Evolutionary conservation across 2,329 filamentous ascomycete genomes (phyloP).

Genomic region (Didymella pinodella): DNA sequence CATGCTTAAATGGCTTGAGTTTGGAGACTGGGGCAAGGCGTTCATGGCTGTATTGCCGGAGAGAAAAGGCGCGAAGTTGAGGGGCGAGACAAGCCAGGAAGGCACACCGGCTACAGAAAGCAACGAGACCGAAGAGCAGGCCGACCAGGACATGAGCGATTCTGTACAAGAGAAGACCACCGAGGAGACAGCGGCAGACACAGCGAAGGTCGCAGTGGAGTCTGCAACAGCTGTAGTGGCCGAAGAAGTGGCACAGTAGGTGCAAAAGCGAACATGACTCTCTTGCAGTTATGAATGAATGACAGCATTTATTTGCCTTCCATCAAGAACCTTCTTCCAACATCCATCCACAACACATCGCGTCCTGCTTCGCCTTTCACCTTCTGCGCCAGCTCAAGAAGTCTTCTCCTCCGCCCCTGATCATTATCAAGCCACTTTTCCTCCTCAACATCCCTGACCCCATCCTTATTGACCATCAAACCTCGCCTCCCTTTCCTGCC

Average conservation of each 20-base stretch:
- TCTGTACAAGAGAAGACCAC: slow-evolving; percentile 20
- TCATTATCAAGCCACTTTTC: slow-evolving; percentile 21
- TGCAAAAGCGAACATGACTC: not conserved
- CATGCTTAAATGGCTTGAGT: slow-evolving; percentile 91
- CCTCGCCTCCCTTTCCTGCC: slow-evolving; percentile 3
- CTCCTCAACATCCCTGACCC: slow-evolving; percentile 22
- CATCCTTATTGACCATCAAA: slow-evolving; percentile 20
- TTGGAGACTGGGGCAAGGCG: slow-evolving; percentile 87
- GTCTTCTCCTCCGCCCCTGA: slow-evolving; percentile 12
- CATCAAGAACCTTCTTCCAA: slow-evolving; percentile 30
- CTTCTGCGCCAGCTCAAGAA: slow-evolving; percentile 24
- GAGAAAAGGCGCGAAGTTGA: slow-evolving; percentile 81
- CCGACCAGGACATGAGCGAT: slow-evolving; percentile 23
- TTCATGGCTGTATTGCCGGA: slow-evolving; percentile 90
- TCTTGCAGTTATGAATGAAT: not conserved
- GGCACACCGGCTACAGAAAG: slow-evolving; percentile 25
- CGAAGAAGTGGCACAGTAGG: slow-evolving; percentile 8
- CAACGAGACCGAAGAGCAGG: slow-evolving; percentile 23
- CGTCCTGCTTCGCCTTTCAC: slow-evolving; percentile 20
- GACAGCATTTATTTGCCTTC: slow-evolving; percentile 22
- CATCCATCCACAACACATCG: slow-evolving; percentile 29
- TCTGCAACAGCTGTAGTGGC: not conserved
- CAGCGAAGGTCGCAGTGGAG: slow-evolving; percentile 8
- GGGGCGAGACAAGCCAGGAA: slow-evolving; percentile 35
- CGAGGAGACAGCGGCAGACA: slow-evolving; percentile 15